phyloP scores from a whole-genome alignment of 2,329 filamentous ascomycete genomes.

The Colletotrichum abscissum region DNA sequence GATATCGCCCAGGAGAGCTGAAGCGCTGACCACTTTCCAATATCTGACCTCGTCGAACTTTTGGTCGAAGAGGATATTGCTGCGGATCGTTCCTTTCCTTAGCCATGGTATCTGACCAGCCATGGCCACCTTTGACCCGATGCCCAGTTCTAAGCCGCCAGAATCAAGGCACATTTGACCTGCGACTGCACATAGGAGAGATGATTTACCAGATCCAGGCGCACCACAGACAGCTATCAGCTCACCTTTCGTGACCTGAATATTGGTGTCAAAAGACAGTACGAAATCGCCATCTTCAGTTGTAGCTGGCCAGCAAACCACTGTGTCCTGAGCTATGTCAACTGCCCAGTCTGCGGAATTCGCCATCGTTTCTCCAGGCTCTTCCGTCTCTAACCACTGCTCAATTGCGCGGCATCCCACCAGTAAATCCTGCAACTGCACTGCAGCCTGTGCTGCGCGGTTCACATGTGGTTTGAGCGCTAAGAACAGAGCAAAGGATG shows the following conservation, averaged over 20 bases:
- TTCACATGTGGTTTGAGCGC: constrained; percentile 5
- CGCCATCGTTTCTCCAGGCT: neutral
- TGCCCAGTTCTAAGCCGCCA: neutral
- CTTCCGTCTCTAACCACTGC: constrained; percentile 1
- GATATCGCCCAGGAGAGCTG: neutral
- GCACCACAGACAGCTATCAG: neutral
- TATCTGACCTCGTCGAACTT: neutral
- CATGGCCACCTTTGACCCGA: neutral
- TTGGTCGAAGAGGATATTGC: neutral
- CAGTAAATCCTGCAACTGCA: constrained; percentile 2
- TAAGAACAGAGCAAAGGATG: neutral
- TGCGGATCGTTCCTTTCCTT: neutral
- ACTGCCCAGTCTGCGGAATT: neutral
- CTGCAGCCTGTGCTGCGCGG: neutral
- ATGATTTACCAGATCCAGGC: neutral
- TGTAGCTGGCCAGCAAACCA: neutral
- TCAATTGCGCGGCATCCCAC: constrained; percentile 3
- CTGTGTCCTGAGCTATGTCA: neutral
- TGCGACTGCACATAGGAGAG: neutral
- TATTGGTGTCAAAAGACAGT: neutral
- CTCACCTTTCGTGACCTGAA: neutral
- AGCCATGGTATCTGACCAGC: neutral
- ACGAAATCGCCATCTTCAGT: neutral
- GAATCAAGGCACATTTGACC: neutral
- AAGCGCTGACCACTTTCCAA: neutral